phyloP scores from a whole-genome alignment of 805 yeast genomes.

The Priceomyces fermenticarens region DNA sequence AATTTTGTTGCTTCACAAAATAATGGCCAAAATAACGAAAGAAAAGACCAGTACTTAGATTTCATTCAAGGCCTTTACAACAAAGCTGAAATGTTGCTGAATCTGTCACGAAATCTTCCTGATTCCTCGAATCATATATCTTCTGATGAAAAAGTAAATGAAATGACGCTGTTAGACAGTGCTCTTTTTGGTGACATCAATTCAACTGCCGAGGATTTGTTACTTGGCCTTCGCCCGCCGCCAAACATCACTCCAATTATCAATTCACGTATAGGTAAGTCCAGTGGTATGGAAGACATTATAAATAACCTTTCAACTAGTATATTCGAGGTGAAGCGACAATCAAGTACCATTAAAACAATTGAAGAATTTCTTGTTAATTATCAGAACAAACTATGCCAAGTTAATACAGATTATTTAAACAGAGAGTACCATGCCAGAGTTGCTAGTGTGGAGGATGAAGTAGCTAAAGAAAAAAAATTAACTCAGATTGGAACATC shows the following conservation, averaged over 20 bases:
- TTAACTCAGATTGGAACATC: constrained; percentile 13
- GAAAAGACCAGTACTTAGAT: constrained; percentile 32
- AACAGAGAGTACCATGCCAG: constrained; percentile 15
- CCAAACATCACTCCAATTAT: constrained; percentile 54
- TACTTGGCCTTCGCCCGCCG: constrained; percentile 46
- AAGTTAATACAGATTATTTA: constrained; percentile 22
- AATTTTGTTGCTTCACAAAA: constrained; percentile 12
- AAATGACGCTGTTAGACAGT: constrained; percentile 42
- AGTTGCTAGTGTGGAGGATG: constrained; percentile 10
- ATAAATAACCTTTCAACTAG: constrained; percentile 54
- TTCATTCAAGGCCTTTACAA: constrained; percentile 31
- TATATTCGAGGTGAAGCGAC: constrained; percentile 56
- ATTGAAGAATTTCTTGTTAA: constrained; percentile 53
- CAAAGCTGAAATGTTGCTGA: constrained; percentile 4
- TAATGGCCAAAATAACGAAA: constrained; percentile 1
- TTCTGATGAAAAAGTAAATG: constrained; percentile 2
- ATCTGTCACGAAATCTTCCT: background rate
- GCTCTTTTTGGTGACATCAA: constrained; percentile 64
- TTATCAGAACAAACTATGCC: constrained; percentile 35
- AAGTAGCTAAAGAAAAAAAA: constrained; percentile 14
- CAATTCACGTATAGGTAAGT: constrained; percentile 57
- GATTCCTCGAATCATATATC: background rate
- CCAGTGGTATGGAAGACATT: constrained; percentile 53
- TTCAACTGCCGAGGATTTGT: constrained; percentile 46
- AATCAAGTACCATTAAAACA: constrained; percentile 52